Conservation (phyloP, 2,329 filamentous ascomycete species). For the Xylogone sp. region DNA sequence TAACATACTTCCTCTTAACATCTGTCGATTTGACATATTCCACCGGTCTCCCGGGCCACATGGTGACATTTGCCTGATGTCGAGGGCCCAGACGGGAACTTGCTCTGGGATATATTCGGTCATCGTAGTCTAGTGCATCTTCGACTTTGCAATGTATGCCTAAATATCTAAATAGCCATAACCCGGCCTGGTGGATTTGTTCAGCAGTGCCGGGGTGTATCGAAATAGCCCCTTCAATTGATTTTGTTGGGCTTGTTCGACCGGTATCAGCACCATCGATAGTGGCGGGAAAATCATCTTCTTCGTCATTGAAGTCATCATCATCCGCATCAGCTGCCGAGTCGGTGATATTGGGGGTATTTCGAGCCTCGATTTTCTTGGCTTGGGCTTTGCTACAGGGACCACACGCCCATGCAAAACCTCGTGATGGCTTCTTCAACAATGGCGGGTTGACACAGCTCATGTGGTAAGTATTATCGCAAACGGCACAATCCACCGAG, state of each 20-base stretch:
- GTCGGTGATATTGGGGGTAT: constrained; percentile 74
- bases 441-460: constrained; percentile 90
- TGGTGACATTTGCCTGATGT: constrained; percentile 80
- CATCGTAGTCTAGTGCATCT: constrained; percentile 94
- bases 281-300: constrained; percentile 61
- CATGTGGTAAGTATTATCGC: constrained; percentile 96
- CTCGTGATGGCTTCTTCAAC: constrained; percentile 92
- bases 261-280: constrained; percentile 52
- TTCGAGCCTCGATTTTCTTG: constrained; percentile 82
- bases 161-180: constrained; percentile 95
- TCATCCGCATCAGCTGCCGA: constrained; percentile 61
- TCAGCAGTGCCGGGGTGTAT: constrained; percentile 68
- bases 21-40: constrained; percentile 86
- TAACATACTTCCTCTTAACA: constrained; percentile 72
- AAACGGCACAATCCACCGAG: constrained; percentile 96
- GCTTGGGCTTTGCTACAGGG: constrained; percentile 96
- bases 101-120: constrained; percentile 93
- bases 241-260: constrained; percentile 59
- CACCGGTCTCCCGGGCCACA: constrained; percentile 86
- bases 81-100: constrained; percentile 88
- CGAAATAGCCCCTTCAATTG: constrained; percentile 50
- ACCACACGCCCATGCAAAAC: constrained; percentile 97
- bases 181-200: constrained; percentile 85
- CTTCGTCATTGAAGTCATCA: constrained; percentile 61
- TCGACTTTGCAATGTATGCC: constrained; percentile 94